These are phyloP conservation scores for Flaveria brownii DNA, from an alignment of 129 eudicot species.

Conservation along the genomic window DNA sequence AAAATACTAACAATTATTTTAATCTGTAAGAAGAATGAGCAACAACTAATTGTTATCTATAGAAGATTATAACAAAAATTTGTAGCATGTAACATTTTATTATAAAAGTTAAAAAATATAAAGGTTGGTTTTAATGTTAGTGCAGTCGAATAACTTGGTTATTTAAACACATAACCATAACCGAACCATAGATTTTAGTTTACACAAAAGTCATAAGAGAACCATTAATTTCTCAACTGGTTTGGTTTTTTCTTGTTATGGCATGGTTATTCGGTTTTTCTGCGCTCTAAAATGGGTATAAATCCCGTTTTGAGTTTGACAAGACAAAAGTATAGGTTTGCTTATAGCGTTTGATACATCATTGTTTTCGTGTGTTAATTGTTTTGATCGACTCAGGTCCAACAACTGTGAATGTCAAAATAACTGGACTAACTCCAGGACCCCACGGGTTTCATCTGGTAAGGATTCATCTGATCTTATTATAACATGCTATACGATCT, in stretches of 20 bases:
- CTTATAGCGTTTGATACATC: neutral
- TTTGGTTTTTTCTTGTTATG: neutral
- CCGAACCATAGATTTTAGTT: neutral
- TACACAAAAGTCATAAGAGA: neutral
- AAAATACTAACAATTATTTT: no score
- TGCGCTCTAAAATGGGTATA: no score
- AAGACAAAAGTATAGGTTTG: neutral
- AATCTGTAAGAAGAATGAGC: no score
- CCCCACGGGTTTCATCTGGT: conserved; percentile 89
- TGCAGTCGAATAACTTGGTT: no score
- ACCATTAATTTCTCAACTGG: no score
- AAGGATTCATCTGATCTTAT: conserved; percentile 21
- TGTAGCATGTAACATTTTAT: no score
- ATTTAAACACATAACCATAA: no score
- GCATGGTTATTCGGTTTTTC: no score
- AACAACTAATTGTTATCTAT: no score
- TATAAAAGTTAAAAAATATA: no score
- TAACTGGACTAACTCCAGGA: conserved; percentile 85
- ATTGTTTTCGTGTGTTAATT: neutral
- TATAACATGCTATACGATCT: neutral
- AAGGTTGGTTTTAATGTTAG: no score
- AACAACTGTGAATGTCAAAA: conserved; percentile 79
- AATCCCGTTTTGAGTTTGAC: conserved; percentile 3
- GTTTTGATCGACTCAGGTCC: conserved; percentile 56
- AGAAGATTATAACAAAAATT: no score